These are phyloP conservation scores for Chrysosporium queenslandicum DNA, from an alignment of 2,329 filamentous ascomycete genomes.

Conservation along the genomic window DNA sequence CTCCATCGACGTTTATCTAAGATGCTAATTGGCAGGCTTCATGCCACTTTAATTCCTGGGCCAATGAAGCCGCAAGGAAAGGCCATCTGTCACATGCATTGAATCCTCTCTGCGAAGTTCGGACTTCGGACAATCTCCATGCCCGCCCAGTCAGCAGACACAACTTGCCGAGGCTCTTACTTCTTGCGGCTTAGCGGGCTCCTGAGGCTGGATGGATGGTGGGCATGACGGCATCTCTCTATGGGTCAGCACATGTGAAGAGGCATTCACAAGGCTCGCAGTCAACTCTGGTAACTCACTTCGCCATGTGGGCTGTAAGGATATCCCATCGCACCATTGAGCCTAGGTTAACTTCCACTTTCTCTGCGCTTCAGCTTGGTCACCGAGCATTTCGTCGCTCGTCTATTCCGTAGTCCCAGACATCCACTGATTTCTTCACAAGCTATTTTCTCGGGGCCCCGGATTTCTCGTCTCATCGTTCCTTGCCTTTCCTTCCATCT, in stretches of 20 bases:
- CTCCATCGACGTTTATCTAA: no score
- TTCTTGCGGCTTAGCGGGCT: not conserved
- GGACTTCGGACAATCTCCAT: not conserved
- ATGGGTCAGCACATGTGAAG: no score
- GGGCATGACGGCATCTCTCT: no score
- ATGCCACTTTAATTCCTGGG: not conserved
- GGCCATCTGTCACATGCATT: not conserved
- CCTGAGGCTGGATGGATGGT: not conserved
- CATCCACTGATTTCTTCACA: not conserved
- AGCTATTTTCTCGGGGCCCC: not conserved
- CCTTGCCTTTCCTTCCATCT: not conserved
- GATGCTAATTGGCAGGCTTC: not conserved
- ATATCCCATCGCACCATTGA: not conserved
- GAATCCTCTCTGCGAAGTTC: not conserved
- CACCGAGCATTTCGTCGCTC: not conserved
- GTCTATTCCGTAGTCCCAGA: no score
- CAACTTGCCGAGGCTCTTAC: slow-evolving; percentile 10
- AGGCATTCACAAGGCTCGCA: no score
- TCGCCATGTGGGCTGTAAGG: slow-evolving; percentile 1
- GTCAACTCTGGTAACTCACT: no score
- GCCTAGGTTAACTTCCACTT: slow-evolving; percentile 2
- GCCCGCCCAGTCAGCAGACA: not conserved
- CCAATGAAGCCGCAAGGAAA: not conserved
- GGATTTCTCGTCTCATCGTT: not conserved
- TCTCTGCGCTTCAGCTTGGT: not conserved